These are phyloP conservation scores for Trametes cubensis DNA, from an alignment of 768 basidiomycete genomes.

Conservation along the genomic window DNA sequence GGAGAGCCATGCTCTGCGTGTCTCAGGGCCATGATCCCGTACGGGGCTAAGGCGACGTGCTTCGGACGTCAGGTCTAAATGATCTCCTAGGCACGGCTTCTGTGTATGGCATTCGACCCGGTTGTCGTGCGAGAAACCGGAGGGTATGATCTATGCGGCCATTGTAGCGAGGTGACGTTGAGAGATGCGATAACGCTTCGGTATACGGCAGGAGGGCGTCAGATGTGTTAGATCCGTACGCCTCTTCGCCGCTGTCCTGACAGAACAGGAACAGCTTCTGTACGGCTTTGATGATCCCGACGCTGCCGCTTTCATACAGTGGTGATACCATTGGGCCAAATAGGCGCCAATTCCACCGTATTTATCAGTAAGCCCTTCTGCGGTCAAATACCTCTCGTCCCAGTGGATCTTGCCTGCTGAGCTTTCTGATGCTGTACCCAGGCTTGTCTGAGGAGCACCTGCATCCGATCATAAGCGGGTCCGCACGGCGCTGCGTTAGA, in stretches of 20 bases:
- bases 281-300: background rate
- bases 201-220: too few species aligned
- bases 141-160: too few species aligned
- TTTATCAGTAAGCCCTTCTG: slow-evolving; percentile 11
- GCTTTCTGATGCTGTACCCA: background rate
- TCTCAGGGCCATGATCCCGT: too few species aligned
- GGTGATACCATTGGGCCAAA: slow-evolving; percentile 10
- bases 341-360: slow-evolving; percentile 4
- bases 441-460: background rate
- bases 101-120: too few species aligned
- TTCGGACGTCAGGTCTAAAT: too few species aligned
- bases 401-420: slow-evolving; percentile 4
- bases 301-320: slow-evolving; percentile 15
- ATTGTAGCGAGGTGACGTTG: too few species aligned
- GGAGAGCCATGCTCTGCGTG: too few species aligned
- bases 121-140: too few species aligned
- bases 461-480: slow-evolving; percentile 13
- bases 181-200: too few species aligned
- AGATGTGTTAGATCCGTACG: background rate
- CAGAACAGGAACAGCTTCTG: background rate
- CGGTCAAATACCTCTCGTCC: slow-evolving; percentile 1
- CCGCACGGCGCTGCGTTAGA: background rate
- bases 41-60: too few species aligned
- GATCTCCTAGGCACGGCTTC: too few species aligned
- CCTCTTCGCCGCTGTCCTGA: background rate